Conservation (phyloP, 441 rosid genomes). For the Populus hybrid region DNA sequence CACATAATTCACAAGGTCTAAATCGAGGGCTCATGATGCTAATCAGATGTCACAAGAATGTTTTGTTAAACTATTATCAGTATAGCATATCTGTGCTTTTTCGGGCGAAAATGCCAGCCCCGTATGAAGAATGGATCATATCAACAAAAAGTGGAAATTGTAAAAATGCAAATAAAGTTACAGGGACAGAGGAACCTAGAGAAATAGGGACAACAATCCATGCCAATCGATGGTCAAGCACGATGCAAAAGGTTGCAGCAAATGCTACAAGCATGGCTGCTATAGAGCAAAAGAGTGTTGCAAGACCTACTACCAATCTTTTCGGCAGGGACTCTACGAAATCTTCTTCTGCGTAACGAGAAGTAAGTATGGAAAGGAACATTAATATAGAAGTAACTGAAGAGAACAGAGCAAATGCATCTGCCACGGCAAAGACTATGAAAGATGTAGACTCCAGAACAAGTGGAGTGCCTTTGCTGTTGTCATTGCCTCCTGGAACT, state of each 20-base stretch:
- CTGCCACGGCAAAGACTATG: slow-evolving; percentile 31
- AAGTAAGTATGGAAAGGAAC: slow-evolving; percentile 46
- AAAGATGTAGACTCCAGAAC: slow-evolving; percentile 24
- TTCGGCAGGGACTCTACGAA: slow-evolving; percentile 40
- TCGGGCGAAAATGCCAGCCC: slow-evolving; percentile 15
- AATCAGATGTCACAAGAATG: neutral
- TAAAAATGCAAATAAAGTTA: slow-evolving; percentile 36
- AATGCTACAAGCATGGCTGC: slow-evolving; percentile 51
- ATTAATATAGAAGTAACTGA: slow-evolving; percentile 41
- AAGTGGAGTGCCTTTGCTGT: slow-evolving; percentile 28
- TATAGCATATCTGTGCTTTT: neutral
- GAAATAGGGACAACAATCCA: slow-evolving; percentile 35
- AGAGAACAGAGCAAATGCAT: slow-evolving; percentile 41
- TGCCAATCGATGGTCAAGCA: slow-evolving; percentile 27
- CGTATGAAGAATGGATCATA: slow-evolving; percentile 19
- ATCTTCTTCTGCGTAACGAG: slow-evolving; percentile 46
- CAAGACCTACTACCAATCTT: slow-evolving; percentile 42
- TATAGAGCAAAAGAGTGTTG: slow-evolving; percentile 47
- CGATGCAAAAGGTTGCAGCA: slow-evolving; percentile 36
- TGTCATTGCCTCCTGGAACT: slow-evolving; percentile 42
- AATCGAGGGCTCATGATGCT: neutral
- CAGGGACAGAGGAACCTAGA: slow-evolving; percentile 34
- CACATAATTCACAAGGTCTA: neutral
- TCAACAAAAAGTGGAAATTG: slow-evolving; percentile 45
- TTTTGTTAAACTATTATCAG: neutral